These are phyloP conservation scores for Fusarium foetens DNA, from an alignment of 2,329 filamentous ascomycete genomes.

Conservation along the genomic window DNA sequence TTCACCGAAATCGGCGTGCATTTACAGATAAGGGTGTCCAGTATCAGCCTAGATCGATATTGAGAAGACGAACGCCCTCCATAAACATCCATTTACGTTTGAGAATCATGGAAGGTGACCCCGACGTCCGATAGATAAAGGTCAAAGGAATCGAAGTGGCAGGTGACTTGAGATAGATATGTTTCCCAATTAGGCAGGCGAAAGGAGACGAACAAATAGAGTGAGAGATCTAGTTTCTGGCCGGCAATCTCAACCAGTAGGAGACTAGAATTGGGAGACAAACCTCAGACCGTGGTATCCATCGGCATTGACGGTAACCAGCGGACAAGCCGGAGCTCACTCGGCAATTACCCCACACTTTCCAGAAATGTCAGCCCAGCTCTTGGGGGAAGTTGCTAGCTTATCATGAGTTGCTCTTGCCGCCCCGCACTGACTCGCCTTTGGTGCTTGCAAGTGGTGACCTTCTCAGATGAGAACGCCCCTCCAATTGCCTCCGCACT, in stretches of 20 bases:
- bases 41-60: background rate
- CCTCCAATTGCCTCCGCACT: conserved; percentile 34
- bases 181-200: conserved; percentile 33
- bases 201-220: conserved; percentile 26
- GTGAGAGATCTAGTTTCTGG: conserved; percentile 7
- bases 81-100: conserved; percentile 1
- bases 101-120: conserved; percentile 4
- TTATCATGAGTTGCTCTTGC: conserved; percentile 34
- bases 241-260: conserved; percentile 29
- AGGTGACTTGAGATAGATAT: conserved; percentile 11
- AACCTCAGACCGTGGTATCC: conserved; percentile 24
- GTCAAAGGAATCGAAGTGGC: background rate
- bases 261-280: conserved; percentile 29
- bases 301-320: conserved; percentile 42
- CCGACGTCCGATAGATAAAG: conserved; percentile 3
- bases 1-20: conserved; percentile 19
- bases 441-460: conserved; percentile 16
- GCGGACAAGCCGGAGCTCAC: conserved; percentile 20
- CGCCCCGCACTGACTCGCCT: conserved; percentile 23
- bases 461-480: conserved; percentile 4
- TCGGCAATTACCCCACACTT: conserved; percentile 40
- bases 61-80: conserved; percentile 1
- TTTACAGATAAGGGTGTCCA: background rate
- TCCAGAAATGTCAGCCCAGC: conserved; percentile 13
- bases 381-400: conserved; percentile 11